Conservation (phyloP, 768 basidiomycete species). For the Tricholoma bakamatsutake region DNA sequence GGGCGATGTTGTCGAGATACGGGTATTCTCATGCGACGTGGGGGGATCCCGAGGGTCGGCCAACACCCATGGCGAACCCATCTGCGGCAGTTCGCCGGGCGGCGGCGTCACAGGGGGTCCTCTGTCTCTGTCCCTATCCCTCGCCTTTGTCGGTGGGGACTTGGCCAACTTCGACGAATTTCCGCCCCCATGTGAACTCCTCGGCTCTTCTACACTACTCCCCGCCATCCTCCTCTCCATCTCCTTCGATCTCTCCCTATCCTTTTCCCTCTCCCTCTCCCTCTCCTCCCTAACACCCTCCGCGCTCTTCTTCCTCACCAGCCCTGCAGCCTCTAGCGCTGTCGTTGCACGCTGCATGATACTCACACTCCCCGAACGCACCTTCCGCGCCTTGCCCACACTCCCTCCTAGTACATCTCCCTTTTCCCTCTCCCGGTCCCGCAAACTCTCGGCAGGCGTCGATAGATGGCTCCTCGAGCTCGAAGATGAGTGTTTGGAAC, state of each 20-base stretch:
- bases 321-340: conserved; percentile 77
- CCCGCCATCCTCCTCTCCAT: conserved; percentile 32
- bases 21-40: conserved; percentile 18
- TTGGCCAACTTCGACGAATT: conserved; percentile 60
- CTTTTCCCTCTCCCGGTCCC: conserved; percentile 41
- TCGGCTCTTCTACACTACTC: conserved; percentile 46
- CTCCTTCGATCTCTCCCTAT: conserved; percentile 37
- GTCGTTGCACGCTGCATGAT: conserved; percentile 97
- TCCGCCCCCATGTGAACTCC: conserved; percentile 58
- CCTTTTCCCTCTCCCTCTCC: conserved; percentile 34
- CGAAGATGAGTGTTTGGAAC: not conserved
- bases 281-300: conserved; percentile 67
- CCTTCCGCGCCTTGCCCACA: conserved; percentile 53
- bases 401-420: conserved; percentile 7
- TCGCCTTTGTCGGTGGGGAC: conserved; percentile 56
- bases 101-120: conserved; percentile 48
- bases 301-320: conserved; percentile 77
- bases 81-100: conserved; percentile 34
- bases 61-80: conserved; percentile 74
- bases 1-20: conserved; percentile 9
- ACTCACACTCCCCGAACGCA: conserved; percentile 82
- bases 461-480: conserved; percentile 57
- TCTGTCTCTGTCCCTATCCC: conserved; percentile 40
- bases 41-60: conserved; percentile 39
- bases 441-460: conserved; percentile 60